Evolutionary conservation across 352 stramenopile species (phyloP), one percentile per base, ranked within the genome.

Genomic region (Phytopythium aichiense): DNA sequence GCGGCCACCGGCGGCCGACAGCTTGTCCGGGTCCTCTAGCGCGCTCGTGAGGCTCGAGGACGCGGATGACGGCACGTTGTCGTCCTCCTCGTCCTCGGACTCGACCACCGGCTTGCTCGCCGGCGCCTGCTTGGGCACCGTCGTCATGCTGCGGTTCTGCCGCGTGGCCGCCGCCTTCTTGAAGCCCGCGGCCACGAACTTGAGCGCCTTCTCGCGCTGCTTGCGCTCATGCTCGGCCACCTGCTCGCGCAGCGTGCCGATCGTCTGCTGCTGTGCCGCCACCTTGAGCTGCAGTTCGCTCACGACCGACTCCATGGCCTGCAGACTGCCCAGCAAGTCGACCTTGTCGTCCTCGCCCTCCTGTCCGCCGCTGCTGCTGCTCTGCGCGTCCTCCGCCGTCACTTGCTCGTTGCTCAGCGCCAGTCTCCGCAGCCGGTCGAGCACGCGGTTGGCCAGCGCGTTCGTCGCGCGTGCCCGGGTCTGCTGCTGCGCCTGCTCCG

Each of bases 251-350:
- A 82, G 58, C 38, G 65, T 56, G n/a, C 62, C 65, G 23, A 79
- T 71, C 20, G 73, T 54, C 49, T 82, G 71, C 12, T 73, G 66
- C 25, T 89, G 78, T 22, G 83, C 72, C 28, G 68, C 68, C 35
- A 79, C 55, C 56, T 89, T 84, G 20, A 67, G 52, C 42, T 80
- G 71, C n/a, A 88, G 60, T 38, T 84, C 82, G n/a, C 84, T 71
- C 23, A 89, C 46, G 13, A 88, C 71, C 54, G 70, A 64, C 35
- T 84, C 81, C 69, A 88, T 81, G 4, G 68, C 66, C 37, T 76
- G 65, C 38, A 88, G 22, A 57, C 72, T 74, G 4, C 64, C 65
- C 45, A 72, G 33, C 58, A 81, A 65, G 45, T 84, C 75, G 20
- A 76, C 65, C 8, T 65, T 63, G n/a, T 33, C 71, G 37, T 74